Conservation (phyloP, 441 rosid species). For the Caryocar brasiliense region DNA sequence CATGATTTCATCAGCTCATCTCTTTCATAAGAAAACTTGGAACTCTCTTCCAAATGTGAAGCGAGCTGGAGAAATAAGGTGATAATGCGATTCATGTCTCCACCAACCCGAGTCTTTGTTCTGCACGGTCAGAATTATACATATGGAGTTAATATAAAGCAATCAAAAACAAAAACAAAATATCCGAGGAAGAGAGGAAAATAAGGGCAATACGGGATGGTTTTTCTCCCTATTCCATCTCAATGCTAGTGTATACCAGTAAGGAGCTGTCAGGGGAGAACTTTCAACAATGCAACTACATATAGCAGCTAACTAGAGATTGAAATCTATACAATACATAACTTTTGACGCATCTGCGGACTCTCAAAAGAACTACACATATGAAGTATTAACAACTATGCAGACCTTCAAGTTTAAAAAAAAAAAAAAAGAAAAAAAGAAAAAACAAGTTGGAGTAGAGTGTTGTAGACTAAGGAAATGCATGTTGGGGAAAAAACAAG, state of each 20-base stretch:
- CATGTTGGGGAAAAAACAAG: too few relatives aligned
- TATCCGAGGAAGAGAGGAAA: background rate
- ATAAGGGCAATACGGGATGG: background rate
- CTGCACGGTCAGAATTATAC: constrained; percentile 34
- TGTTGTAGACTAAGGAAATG: too few relatives aligned
- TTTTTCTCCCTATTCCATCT: background rate
- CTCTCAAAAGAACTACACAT: too few relatives aligned
- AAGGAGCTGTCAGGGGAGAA: background rate
- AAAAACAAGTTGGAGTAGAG: too few relatives aligned
- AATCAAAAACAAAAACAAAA: constrained; percentile 8
- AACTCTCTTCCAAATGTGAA: constrained; percentile 75
- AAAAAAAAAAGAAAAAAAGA: too few relatives aligned
- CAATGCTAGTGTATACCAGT: background rate
- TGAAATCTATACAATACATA: too few relatives aligned
- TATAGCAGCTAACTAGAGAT: too few relatives aligned
- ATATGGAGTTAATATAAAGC: background rate
- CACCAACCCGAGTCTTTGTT: constrained; percentile 66
- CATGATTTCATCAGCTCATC: constrained; percentile 73
- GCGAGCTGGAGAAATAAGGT: constrained; percentile 80
- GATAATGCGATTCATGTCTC: constrained; percentile 70
- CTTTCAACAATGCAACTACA: too few relatives aligned
- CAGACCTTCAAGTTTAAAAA: too few relatives aligned
- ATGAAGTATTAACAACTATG: too few relatives aligned
- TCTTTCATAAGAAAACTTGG: constrained; percentile 68
- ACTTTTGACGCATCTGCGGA: too few relatives aligned